Evolutionary conservation across 2,329 filamentous ascomycete genomes (phyloP), one percentile per base, ranked within the genome.

Genomic region (Trichoderma sp.): DNA sequence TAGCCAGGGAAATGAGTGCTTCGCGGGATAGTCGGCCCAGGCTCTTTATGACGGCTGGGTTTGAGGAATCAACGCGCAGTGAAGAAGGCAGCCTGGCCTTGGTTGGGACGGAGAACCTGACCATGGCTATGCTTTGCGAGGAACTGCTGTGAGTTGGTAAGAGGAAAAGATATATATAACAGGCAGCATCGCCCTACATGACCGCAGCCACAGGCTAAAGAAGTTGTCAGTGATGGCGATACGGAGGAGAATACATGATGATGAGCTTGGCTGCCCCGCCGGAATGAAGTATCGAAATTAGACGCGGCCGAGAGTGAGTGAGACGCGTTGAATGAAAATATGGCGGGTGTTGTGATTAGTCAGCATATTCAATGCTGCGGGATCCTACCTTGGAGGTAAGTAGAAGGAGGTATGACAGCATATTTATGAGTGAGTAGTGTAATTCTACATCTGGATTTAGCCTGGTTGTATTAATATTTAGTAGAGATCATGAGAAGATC

Each of bases 11-110:
- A 30, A 96, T 82, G 26, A 97, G 87, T 0, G 92, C 90, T 61
- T 90, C 84, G 65, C 93, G 90, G 2, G 93, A 92, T 21, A 97
- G 86, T 70, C 90, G 91, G 73, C 85, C 87, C 63, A 97, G 85
- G 53, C 88, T 85, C 80, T 92, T 93, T 74, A 87, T 80, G 63
- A 94, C 87, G 34, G 89, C 85, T 60, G 88, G 84, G 78, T 91
- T 92, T 72, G 87, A 84, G 9, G 91, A 84, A 71, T 90, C 87
- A 77, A 95, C 86, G 76, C 90, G 90, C 74, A 94, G 85, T 32
- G 88, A 87, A 65, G 92, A 91, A n/a, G 91, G 87, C 64, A 96
- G 87, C 75, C 91, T 90, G 71, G 90, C 89, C 66, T 89, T 90
- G 61, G 92, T 93, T 21, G 93, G 93, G 47, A 93, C 84, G 70